phyloP scores from a whole-genome alignment of 805 yeast species.

The Debaryomyces tyrocola region DNA sequence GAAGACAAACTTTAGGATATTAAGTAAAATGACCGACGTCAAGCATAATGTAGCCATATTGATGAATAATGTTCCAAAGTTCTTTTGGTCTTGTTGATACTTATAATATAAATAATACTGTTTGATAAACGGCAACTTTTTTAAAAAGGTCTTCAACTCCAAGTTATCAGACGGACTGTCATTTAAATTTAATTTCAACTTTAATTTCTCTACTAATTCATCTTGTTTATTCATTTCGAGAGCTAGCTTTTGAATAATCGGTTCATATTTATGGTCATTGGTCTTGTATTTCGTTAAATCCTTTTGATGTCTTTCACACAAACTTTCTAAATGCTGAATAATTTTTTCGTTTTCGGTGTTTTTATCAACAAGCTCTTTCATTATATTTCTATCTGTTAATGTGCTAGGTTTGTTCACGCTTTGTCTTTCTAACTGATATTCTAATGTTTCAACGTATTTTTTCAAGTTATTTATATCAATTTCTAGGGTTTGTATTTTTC shows the following conservation, averaged over 20 bases:
- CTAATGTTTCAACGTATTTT: constrained; percentile 15
- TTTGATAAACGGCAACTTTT: constrained; percentile 28
- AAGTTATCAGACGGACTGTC: neutral
- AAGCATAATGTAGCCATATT: constrained; percentile 22
- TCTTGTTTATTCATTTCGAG: constrained; percentile 21
- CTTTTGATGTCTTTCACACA: constrained; percentile 18
- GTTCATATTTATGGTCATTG: constrained; percentile 8
- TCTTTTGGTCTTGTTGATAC: constrained; percentile 23
- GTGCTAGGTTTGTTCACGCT: neutral
- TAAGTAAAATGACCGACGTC: constrained; percentile 17
- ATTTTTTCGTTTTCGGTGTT: constrained; percentile 17
- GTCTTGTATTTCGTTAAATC: constrained; percentile 11
- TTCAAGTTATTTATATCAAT: constrained; percentile 14
- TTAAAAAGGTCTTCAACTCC: constrained; percentile 15
- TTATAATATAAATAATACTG: constrained; percentile 26
- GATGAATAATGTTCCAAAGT: constrained; percentile 16
- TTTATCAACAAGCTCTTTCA: constrained; percentile 13
- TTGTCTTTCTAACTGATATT: constrained; percentile 9
- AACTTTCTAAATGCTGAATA: constrained; percentile 14
- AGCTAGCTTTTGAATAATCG: constrained; percentile 12
- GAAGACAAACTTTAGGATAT: constrained; percentile 15
- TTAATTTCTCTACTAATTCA: constrained; percentile 15
- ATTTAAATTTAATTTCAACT: constrained; percentile 12
- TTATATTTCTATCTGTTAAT: neutral
- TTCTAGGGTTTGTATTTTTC: constrained; percentile 17